Percentiles rank a stretch among this genome's conserved stretches.
These are phyloP conservation scores for Sporothrix pallida DNA, from an alignment of 2,329 filamentous ascomycete species.

Conservation along the genomic window DNA sequence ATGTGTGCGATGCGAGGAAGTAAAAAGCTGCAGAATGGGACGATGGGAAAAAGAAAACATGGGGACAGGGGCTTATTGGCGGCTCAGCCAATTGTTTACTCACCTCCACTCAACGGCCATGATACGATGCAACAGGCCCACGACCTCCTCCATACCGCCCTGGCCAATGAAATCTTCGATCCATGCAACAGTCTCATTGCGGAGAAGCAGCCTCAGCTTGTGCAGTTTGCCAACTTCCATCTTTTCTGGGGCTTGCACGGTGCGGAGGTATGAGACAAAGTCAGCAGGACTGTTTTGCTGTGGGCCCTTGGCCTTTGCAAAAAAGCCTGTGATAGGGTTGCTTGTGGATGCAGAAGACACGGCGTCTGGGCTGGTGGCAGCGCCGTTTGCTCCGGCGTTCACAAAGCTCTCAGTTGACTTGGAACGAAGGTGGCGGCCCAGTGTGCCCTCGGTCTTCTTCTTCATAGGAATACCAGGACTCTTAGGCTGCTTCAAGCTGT, in stretches of 20 bases:
- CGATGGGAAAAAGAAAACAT: background rate
- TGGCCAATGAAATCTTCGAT: constrained; percentile 89
- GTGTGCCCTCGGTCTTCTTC: constrained; percentile 66
- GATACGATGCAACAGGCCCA: constrained; percentile 84
- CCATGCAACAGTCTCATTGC: constrained; percentile 96
- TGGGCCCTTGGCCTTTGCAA: constrained; percentile 74
- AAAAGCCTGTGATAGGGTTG: constrained; percentile 51
- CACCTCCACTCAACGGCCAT: constrained; percentile 96
- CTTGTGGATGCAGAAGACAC: constrained; percentile 52
- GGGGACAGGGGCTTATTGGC: background rate
- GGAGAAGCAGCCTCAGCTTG: constrained; percentile 84
- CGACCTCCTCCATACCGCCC: constrained; percentile 91
- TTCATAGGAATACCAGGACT: constrained; percentile 74
- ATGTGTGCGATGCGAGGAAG: background rate
- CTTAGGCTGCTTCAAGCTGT: constrained; percentile 45
- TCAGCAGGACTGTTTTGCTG: constrained; percentile 78
- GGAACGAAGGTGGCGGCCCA: constrained; percentile 69
- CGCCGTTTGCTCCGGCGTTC: constrained; percentile 55
- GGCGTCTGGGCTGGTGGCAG: constrained; percentile 51
- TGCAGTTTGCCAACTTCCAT: constrained; percentile 95
- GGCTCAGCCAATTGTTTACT: constrained; percentile 41
- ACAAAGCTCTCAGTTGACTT: constrained; percentile 75
- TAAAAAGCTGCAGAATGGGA: background rate
- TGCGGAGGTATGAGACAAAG: constrained; percentile 84
- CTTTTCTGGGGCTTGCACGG: constrained; percentile 77